Base-by-base conservation (phyloP, 2,329 filamentous ascomycete genomes). In the Dryadomyces quercus-mongolicae region DNA sequence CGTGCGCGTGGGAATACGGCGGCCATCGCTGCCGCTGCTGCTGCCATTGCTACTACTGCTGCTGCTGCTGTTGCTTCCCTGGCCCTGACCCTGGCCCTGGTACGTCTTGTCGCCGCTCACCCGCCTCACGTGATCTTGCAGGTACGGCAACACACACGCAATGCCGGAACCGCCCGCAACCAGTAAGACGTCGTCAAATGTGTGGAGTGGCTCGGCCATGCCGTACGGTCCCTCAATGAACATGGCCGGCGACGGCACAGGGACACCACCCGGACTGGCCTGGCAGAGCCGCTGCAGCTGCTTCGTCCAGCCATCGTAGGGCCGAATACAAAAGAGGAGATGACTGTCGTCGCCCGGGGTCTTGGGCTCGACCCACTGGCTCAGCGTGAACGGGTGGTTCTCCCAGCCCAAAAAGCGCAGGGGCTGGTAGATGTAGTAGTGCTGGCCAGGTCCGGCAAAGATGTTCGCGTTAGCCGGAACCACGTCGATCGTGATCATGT, bases 331-430 rank as follows among this genome's bases (percentile, higher is more conserved):
- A 52, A 61, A 61, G 13, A 54, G 46, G 13, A 60, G 55, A 25
- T 51, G 55, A 12, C 55, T 43, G 16, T 51, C 52, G 38, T 21
- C 31, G 18, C 20, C n/a, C 5, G 40, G 18, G 10, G 40, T 20
- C 15, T 3, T 15, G 1, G 20, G 21, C 21, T 10, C 12, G 9
- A 9, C 9, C 56, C 54, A 59, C 49, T 31, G 13, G 1, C 71
- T 71, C 12, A 76, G 68, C 0, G 74, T 76, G 52, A 77, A 77
- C 0, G 74, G 74, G 47, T 77, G 74, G 55, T 71, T 75, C 55
- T 77, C 72, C 74, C 74, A 77, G 52, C 68, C 68, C 1, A 65
- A 61, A 13, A 62, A 54, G 21, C 66, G 67, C 49, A 70, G 65
- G 5, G 75, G 65, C 7, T 73, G 63, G 49, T 71, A 70, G 1